Percentiles rank a stretch among this genome's conserved stretches.
phyloP scores from a whole-genome alignment of 2,329 filamentous ascomycete genomes.

The Eurotiales sp. region DNA sequence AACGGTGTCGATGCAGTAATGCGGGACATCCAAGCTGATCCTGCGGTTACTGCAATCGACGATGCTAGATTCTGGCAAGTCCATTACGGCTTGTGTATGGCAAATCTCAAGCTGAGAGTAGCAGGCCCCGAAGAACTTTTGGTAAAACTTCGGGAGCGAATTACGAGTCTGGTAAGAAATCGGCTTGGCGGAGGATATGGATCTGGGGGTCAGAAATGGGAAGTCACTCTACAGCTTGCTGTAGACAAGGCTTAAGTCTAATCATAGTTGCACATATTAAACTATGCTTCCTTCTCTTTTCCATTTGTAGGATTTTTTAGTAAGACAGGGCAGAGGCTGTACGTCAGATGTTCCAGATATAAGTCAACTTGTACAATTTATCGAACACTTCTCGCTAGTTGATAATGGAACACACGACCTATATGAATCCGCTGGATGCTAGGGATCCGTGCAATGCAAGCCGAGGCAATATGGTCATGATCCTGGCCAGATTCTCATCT shows the following conservation, averaged over 20 bases:
- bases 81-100: slow-evolving; percentile 94
- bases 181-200: slow-evolving; percentile 85
- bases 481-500: slow-evolving; percentile 1
- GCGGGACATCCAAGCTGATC: slow-evolving; percentile 77
- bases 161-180: slow-evolving; percentile 77
- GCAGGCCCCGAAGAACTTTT: slow-evolving; percentile 68
- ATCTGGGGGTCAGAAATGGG: slow-evolving; percentile 76
- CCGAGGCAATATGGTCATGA: not conserved
- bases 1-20: slow-evolving; percentile 68
- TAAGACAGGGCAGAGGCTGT: too few species aligned
- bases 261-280: slow-evolving; percentile 4
- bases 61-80: slow-evolving; percentile 98
- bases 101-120: slow-evolving; percentile 79
- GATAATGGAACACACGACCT: slow-evolving; percentile 10
- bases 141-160: slow-evolving; percentile 68
- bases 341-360: not conserved
- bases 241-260: slow-evolving; percentile 36
- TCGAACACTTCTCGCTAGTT: slow-evolving; percentile 2
- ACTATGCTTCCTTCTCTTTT: not conserved
- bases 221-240: slow-evolving; percentile 81
- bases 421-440: slow-evolving; percentile 5
- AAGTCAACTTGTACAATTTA: slow-evolving; percentile 5
- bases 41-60: slow-evolving; percentile 70
- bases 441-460: slow-evolving; percentile 1
- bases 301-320: too few species aligned